Base-by-base conservation (phyloP, 225 moss, liverwort and hornwort species). In the Pleurozium schreberi region DNA sequence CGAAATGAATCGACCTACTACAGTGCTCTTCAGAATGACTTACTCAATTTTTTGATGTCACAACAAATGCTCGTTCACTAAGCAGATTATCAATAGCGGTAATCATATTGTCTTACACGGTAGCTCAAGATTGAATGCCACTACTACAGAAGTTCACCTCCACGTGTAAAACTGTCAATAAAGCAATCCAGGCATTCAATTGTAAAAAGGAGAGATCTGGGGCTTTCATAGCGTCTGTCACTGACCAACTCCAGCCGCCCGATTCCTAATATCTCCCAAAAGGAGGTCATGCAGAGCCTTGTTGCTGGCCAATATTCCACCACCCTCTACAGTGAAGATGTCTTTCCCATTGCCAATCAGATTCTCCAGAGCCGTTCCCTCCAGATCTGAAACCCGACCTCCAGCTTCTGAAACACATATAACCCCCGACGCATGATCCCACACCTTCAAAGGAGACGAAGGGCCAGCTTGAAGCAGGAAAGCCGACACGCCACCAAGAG, bases 401-500 rank as follows among this genome's bases (percentile, higher is more conserved):
- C 96, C 96, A 79, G 95, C 97, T 92, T 96, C 97, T 84, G 89
- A 84, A 82, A 95, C 95, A 92, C 97, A 97, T 52, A 94, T 74
- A 36, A 93, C 92, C 34, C 97, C 97, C 25, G 95, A 87, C 60
- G 95, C 97, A 85, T 95, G 97, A 78, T 97, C 96, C 97, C 97
- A 97, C 65, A 96, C 95, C 93, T 97, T 97, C 27, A 97, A 81
- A 85, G 92, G 92, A 47, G 69, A 81, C 59, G 82, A 84, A 52
- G n/a, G 84, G 22, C 59, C 61, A 73, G 92, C 90, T 90, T 91
- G 89, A 75, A 88, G 88, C 63, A 97, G 83, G 57, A 95, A 97
- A 22, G 93, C 90, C 43, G 97, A 97, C 61, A 90, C 96, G 77
- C 93, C 93, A 86, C 97, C 97, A 59, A 96, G 91, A 52, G 97